Evolutionary conservation across 179 eudicot genomes (phyloP).

Genomic region (Actinidia arguta): DNA sequence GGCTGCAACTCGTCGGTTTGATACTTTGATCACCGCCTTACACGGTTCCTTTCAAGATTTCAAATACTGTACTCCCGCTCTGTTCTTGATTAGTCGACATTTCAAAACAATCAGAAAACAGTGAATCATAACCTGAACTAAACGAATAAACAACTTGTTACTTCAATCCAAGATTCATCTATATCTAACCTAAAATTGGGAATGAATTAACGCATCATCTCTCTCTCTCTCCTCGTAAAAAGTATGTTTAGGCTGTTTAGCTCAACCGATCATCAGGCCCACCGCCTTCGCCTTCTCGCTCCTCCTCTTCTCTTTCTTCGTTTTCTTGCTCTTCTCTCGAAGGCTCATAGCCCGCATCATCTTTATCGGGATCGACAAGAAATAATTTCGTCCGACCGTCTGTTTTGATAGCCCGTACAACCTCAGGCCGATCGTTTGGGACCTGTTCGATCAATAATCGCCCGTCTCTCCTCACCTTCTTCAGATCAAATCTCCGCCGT

Average conservation of each 20-base stretch:
- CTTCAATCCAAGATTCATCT: too few species aligned
- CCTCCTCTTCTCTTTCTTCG: too few species aligned
- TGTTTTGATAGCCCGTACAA: not conserved
- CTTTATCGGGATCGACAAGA: not conserved
- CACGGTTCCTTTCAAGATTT: too few species aligned
- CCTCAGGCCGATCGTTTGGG: not conserved
- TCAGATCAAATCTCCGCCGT: slow-evolving; percentile 24
- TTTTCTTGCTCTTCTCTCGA: not conserved
- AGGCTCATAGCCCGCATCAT: not conserved
- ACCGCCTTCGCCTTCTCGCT: not conserved
- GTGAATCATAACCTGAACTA: too few species aligned
- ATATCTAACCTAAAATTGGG: not conserved
- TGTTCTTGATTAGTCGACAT: too few species aligned
- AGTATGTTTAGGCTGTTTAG: not conserved
- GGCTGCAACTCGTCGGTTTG: too few species aligned
- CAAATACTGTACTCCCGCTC: too few species aligned
- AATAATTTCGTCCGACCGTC: not conserved
- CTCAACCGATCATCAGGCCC: not conserved
- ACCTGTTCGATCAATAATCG: slow-evolving; percentile 15
- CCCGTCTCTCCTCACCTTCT: slow-evolving; percentile 20
- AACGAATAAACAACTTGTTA: too few species aligned
- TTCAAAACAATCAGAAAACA: too few species aligned
- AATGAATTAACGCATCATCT: not conserved
- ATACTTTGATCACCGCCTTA: too few species aligned
- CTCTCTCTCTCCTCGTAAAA: not conserved